Evolutionary conservation across 192 early-diverging fungal species (phyloP).

Genomic region (Chytriomyces hyalinus): DNA sequence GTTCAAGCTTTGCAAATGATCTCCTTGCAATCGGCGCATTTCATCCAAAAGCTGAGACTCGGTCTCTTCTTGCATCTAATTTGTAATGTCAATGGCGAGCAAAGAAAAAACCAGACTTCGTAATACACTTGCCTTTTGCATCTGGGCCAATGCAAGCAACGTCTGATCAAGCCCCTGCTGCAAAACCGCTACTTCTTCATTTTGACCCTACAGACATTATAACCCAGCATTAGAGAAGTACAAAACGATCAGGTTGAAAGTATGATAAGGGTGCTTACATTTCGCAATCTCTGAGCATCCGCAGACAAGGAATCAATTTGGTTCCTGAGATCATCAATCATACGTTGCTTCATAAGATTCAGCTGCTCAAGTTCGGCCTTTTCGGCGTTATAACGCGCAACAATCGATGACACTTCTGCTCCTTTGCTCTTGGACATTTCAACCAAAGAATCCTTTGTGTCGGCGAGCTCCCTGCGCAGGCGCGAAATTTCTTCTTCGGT

Average conservation of each 20-base stretch:
- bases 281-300: constrained; percentile 27
- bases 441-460: constrained; percentile 74
- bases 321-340: constrained; percentile 12
- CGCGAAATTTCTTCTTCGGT: constrained; percentile 84
- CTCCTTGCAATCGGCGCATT: constrained; percentile 66
- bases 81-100: neutral
- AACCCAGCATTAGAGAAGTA: constrained; percentile 6
- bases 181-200: constrained; percentile 56
- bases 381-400: constrained; percentile 82
- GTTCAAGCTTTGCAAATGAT: constrained; percentile 51
- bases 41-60: constrained; percentile 43
- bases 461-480: constrained; percentile 77
- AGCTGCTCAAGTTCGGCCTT: constrained; percentile 77
- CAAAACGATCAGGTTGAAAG: constrained; percentile 4
- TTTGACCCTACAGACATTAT: constrained; percentile 40
- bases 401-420: constrained; percentile 80
- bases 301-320: constrained; percentile 6
- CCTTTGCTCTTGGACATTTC: constrained; percentile 82
- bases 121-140: constrained; percentile 52
- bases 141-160: constrained; percentile 51
- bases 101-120: neutral
- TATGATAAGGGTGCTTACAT: constrained; percentile 4
- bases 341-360: constrained; percentile 12
- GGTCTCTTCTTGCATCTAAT: constrained; percentile 39
- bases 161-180: constrained; percentile 62